Percentiles rank a stretch among this genome's conserved stretches.
Evolutionary conservation across 768 basidiomycete genomes (phyloP).

Genomic region (Rubroboletus satanas): DNA sequence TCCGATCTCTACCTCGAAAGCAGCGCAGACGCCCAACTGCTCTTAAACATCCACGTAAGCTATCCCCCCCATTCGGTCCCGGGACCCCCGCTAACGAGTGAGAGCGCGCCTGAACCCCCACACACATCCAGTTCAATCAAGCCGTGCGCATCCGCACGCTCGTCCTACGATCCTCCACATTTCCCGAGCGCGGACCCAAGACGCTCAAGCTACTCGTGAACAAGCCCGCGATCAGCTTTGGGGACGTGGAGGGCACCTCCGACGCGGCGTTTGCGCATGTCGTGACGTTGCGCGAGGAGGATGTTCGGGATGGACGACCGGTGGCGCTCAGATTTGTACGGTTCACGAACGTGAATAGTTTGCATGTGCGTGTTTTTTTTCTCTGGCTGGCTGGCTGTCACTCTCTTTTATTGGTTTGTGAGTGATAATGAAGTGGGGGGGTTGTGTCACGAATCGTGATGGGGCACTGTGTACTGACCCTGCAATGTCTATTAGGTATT

Average conservation of each 20-base stretch:
- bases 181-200: slow-evolving; percentile 48
- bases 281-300: slow-evolving; percentile 47
- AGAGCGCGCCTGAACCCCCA: no score
- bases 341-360: slow-evolving; percentile 63
- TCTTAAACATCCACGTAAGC: slow-evolving; percentile 64
- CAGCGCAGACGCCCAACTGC: slow-evolving; percentile 70
- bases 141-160: slow-evolving; percentile 60
- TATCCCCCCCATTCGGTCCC: neutral
- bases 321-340: slow-evolving; percentile 60
- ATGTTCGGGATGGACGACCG: slow-evolving; percentile 40
- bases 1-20: slow-evolving; percentile 50
- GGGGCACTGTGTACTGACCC: neutral
- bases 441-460: neutral
- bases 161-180: slow-evolving; percentile 41
- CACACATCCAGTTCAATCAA: slow-evolving; percentile 57
- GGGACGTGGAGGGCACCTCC: slow-evolving; percentile 53
- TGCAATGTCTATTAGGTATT: slow-evolving; percentile 49
- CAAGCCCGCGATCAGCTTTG: slow-evolving; percentile 57
- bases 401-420: no score
- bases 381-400: no score
- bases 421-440: no score
- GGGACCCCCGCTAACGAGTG: neutral
- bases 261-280: slow-evolving; percentile 55
- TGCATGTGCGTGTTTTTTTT: slow-evolving; percentile 44
- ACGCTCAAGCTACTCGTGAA: slow-evolving; percentile 62